phyloP scores from a whole-genome alignment of 2,329 filamentous ascomycete genomes.

The Nectriaceae sp. region DNA sequence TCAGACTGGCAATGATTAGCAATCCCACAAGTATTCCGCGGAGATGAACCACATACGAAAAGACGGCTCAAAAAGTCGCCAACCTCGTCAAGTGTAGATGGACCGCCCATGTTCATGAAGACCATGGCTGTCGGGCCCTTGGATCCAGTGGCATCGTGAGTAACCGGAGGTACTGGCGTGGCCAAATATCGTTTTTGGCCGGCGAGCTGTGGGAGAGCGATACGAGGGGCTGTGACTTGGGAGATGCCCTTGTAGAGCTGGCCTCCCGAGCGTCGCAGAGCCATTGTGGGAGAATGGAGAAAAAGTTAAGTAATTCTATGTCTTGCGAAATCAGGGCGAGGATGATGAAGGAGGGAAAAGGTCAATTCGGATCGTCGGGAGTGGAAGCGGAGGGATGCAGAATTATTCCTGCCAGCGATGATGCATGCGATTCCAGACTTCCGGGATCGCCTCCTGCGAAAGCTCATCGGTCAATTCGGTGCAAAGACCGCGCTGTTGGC shows the following conservation, averaged over 20 bases:
- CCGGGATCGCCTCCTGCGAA: conserved; percentile 24
- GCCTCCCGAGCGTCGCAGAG: conserved; percentile 32
- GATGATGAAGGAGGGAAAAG: conserved; percentile 3
- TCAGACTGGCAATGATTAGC: conserved; percentile 64
- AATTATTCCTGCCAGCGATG: conserved; percentile 26
- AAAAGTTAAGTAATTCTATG: neutral
- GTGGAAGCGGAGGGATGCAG: conserved; percentile 21
- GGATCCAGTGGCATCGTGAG: conserved; percentile 69
- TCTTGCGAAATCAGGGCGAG: neutral
- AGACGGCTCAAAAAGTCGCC: conserved; percentile 85
- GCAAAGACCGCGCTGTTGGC: neutral
- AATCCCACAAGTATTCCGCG: conserved; percentile 1
- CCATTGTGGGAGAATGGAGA: conserved; percentile 29
- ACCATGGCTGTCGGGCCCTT: conserved; percentile 95
- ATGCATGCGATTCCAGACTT: conserved; percentile 26
- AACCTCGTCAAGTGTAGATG: conserved; percentile 85
- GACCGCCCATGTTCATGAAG: conserved; percentile 98
- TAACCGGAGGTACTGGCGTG: conserved; percentile 69
- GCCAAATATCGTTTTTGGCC: conserved; percentile 37
- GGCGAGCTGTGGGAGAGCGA: conserved; percentile 32
- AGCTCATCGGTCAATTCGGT: conserved; percentile 17
- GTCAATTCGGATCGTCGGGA: conserved; percentile 19
- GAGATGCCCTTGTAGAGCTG: conserved; percentile 31
- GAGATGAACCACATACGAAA: conserved; percentile 65
- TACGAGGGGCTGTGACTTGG: conserved; percentile 25